Conservation (phyloP, 768 basidiomycete genomes). For the Termitomyces sp. region DNA sequence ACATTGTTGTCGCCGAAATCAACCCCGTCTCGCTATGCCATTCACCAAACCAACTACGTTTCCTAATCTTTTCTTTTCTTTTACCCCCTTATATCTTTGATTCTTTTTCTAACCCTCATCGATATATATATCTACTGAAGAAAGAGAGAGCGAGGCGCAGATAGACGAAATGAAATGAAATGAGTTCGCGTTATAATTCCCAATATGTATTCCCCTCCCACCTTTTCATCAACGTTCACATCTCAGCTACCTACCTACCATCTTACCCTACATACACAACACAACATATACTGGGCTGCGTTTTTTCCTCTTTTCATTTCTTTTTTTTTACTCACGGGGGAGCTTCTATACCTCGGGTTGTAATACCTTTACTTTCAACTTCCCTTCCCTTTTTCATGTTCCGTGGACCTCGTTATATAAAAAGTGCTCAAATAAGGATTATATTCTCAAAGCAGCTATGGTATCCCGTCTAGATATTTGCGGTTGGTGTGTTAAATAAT, state of each 20-base stretch:
- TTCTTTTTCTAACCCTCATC: neutral
- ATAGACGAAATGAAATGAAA: neutral
- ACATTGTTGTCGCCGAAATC: neutral
- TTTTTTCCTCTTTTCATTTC: neutral
- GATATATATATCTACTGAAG: slow-evolving; percentile 6
- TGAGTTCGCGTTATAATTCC: neutral
- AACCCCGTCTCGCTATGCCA: neutral
- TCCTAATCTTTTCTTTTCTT: too few relatives aligned
- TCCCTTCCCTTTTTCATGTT: neutral
- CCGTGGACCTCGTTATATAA: neutral
- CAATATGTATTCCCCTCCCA: neutral
- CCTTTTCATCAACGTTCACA: neutral
- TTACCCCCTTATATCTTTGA: neutral
- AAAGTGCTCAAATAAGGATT: slow-evolving; percentile 3
- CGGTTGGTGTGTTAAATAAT: too few relatives aligned
- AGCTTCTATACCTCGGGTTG: neutral
- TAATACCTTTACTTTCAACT: neutral
- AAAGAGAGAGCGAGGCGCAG: neutral
- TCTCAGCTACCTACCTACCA: neutral
- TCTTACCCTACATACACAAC: neutral
- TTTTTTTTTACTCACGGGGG: too few relatives aligned
- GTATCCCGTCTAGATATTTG: too few relatives aligned
- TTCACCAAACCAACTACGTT: neutral
- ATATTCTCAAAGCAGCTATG: too few relatives aligned
- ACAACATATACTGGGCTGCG: neutral